phyloP scores from a whole-genome alignment of 2,329 filamentous ascomycete genomes.

The Neofusicoccum ribis region DNA sequence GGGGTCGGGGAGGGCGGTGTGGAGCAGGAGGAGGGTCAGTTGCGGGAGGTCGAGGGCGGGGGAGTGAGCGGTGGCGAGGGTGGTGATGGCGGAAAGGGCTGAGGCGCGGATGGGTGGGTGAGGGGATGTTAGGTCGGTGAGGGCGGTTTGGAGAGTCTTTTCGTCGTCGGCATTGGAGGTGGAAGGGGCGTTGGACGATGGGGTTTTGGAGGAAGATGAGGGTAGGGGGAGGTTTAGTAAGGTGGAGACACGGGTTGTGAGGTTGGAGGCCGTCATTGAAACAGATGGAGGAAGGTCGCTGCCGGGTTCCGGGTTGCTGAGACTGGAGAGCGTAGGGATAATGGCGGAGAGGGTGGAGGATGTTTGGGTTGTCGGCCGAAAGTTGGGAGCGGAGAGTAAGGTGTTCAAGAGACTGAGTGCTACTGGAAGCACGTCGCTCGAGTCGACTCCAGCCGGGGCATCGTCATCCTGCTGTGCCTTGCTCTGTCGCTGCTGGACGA shows the following conservation, averaged over 20 bases:
- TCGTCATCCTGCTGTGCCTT: background rate
- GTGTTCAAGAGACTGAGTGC: slow-evolving; percentile 43
- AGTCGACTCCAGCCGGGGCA: slow-evolving; percentile 25
- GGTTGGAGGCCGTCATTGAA: background rate
- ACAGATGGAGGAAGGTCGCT: slow-evolving; percentile 42
- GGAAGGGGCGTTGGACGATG: slow-evolving; percentile 55
- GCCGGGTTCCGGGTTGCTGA: slow-evolving; percentile 24
- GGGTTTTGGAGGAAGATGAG: background rate
- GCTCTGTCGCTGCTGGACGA: slow-evolving; percentile 25
- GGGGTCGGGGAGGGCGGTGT: slow-evolving; percentile 62
- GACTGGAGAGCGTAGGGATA: slow-evolving; percentile 29
- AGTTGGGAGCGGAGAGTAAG: slow-evolving; percentile 35
- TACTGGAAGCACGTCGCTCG: slow-evolving; percentile 41
- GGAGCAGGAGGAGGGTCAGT: slow-evolving; percentile 63
- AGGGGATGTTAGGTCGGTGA: slow-evolving; percentile 24
- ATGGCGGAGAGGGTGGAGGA: slow-evolving; percentile 28
- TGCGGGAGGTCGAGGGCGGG: slow-evolving; percentile 67
- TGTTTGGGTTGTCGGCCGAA: slow-evolving; percentile 32
- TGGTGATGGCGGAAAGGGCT: slow-evolving; percentile 35
- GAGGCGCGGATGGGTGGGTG: slow-evolving; percentile 40
- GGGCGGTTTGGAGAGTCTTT: slow-evolving; percentile 1
- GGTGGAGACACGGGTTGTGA: slow-evolving; percentile 48
- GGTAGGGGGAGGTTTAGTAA: slow-evolving; percentile 41
- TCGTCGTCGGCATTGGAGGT: slow-evolving; percentile 48
- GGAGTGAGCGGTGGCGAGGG: slow-evolving; percentile 57